Conservation (phyloP, 2,329 filamentous ascomycete genomes). For the Drechmeria coniospora region DNA sequence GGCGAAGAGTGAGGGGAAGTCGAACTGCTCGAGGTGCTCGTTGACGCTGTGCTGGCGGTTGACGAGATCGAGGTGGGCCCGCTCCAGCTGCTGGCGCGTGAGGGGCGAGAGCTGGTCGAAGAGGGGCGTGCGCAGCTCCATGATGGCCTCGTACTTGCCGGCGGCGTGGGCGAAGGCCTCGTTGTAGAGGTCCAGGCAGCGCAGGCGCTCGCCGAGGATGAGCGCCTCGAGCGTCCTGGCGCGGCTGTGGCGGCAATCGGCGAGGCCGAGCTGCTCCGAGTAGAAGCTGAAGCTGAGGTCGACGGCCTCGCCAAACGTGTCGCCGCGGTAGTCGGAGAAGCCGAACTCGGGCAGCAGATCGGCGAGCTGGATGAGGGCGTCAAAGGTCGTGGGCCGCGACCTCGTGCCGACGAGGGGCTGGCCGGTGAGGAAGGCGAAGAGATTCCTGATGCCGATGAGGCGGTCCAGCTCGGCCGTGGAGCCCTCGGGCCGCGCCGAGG, state of each 20-base stretch:
- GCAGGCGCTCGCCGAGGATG: constrained; percentile 78
- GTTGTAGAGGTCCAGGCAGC: constrained; percentile 67
- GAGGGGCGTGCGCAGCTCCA: constrained; percentile 50
- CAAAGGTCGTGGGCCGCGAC: constrained; percentile 33
- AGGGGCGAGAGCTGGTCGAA: constrained; percentile 53
- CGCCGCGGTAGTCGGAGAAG: constrained; percentile 39
- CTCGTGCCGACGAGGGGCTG: constrained; percentile 47
- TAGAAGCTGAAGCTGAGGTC: constrained; percentile 57
- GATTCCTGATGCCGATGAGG: constrained; percentile 43
- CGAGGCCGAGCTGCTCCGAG: constrained; percentile 60
- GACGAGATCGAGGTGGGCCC: constrained; percentile 65
- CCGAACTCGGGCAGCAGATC: constrained; percentile 39
- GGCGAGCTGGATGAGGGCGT: constrained; percentile 38
- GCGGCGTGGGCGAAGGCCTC: constrained; percentile 86
- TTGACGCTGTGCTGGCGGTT: constrained; percentile 57
- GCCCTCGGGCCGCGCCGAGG: constrained; percentile 15
- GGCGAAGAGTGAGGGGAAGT: constrained; percentile 79
- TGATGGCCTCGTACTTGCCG: constrained; percentile 67
- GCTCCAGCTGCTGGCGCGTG: constrained; percentile 67
- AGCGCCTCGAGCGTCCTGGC: constrained; percentile 85
- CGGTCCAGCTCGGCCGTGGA: constrained; percentile 31
- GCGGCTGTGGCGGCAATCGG: constrained; percentile 65
- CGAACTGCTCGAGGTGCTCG: constrained; percentile 66
- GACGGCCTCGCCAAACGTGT: constrained; percentile 43
- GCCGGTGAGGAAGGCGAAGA: constrained; percentile 50